phyloP scores from a whole-genome alignment of 345 rosid genomes.

The Garcia nutans region DNA sequence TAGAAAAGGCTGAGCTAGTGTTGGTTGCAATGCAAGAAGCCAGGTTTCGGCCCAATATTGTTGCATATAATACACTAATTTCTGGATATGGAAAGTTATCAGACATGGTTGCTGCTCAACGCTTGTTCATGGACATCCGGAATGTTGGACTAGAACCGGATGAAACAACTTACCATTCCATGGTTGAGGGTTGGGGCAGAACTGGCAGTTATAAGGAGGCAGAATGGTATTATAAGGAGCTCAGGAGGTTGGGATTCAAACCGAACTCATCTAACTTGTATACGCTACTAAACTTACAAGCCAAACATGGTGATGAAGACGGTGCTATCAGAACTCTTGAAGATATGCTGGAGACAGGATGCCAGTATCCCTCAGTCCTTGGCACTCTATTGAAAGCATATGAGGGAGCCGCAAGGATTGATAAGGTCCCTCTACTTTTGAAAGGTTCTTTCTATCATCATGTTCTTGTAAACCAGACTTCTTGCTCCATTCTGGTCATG shows the following conservation, averaged over 20 bases:
- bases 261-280: slow-evolving; percentile 79
- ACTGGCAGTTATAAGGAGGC: slow-evolving; percentile 50
- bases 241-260: slow-evolving; percentile 61
- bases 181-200: slow-evolving; percentile 98
- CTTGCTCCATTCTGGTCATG: slow-evolving; percentile 82
- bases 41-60: slow-evolving; percentile 51
- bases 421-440: slow-evolving; percentile 59
- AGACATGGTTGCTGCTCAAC: slow-evolving; percentile 65
- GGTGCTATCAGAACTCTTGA: slow-evolving; percentile 59
- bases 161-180: slow-evolving; percentile 81
- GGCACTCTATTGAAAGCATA: slow-evolving; percentile 69
- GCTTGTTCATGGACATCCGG: slow-evolving; percentile 41
- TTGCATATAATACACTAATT: slow-evolving; percentile 75
- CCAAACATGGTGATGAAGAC: slow-evolving; percentile 60
- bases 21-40: slow-evolving; percentile 56
- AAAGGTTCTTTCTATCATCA: slow-evolving; percentile 61
- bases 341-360: slow-evolving; percentile 69
- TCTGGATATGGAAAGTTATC: slow-evolving; percentile 83
- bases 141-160: slow-evolving; percentile 64
- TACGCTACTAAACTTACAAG: slow-evolving; percentile 75
- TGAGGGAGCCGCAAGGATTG: slow-evolving; percentile 63
- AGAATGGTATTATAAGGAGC: slow-evolving; percentile 54
- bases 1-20: slow-evolving; percentile 64
- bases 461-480: slow-evolving; percentile 60
- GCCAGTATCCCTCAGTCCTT: slow-evolving; percentile 68